phyloP scores from a whole-genome alignment of 805 yeast genomes.

The Kazachstania bromeliacearum region DNA sequence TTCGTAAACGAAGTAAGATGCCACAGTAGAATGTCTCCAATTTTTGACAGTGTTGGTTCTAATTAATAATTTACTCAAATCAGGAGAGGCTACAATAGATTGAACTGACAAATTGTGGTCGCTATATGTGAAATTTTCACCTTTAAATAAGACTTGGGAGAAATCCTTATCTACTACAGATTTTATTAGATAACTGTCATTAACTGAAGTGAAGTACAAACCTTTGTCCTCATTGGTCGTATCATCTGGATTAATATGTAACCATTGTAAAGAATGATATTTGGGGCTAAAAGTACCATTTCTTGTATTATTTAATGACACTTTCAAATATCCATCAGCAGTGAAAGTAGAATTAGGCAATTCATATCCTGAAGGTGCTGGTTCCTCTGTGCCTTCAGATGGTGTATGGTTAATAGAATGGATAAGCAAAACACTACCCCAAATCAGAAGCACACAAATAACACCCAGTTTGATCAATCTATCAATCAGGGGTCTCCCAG shows the following conservation, averaged over 20 bases:
- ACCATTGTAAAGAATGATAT: constrained; percentile 59
- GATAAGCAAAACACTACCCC: constrained; percentile 20
- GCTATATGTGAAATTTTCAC: constrained; percentile 35
- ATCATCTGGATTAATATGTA: constrained; percentile 30
- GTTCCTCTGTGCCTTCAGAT: not conserved
- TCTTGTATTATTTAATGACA: constrained; percentile 39
- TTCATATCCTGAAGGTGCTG: constrained; percentile 2
- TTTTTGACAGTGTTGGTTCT: constrained; percentile 53
- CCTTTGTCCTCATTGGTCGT: constrained; percentile 52
- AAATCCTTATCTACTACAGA: constrained; percentile 34
- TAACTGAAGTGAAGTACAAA: constrained; percentile 45
- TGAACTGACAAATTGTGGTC: constrained; percentile 40
- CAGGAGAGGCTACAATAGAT: constrained; percentile 54
- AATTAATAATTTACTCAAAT: constrained; percentile 48
- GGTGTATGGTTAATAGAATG: constrained; percentile 5
- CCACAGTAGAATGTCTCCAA: constrained; percentile 44
- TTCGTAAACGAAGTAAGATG: constrained; percentile 36
- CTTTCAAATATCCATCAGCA: constrained; percentile 17
- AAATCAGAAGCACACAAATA: constrained; percentile 12
- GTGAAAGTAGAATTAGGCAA: constrained; percentile 13
- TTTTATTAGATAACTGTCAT: constrained; percentile 45
- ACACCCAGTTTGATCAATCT: constrained; percentile 11
- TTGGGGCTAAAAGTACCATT: constrained; percentile 49
- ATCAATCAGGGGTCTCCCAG: constrained; percentile 6
- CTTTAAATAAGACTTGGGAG: constrained; percentile 40